phyloP scores from a whole-genome alignment of 108 stramenopile species.

The Nannochloropsis oceanica region DNA sequence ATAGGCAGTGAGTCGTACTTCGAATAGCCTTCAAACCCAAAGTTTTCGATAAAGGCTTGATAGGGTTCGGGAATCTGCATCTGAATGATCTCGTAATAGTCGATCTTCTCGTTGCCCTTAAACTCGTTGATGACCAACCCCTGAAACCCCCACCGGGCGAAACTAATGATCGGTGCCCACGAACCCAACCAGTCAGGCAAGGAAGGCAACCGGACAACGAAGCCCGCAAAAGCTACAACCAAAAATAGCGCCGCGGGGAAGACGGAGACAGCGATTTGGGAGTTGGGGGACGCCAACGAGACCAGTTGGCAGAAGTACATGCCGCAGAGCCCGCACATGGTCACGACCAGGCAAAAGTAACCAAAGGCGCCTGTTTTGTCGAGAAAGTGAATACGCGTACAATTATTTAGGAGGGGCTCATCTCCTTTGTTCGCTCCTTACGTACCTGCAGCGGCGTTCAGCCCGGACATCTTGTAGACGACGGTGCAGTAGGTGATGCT shows the following conservation, averaged over 20 bases:
- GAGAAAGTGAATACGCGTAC: not conserved
- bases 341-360: conserved; percentile 24
- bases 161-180: conserved; percentile 30
- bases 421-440: not conserved
- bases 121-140: conserved; percentile 32
- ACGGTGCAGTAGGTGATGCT: not conserved
- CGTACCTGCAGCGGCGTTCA: conserved; percentile 1
- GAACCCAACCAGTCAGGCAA: conserved; percentile 26
- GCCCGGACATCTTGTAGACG: conserved; percentile 20
- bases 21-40: not conserved
- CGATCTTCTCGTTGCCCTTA: not conserved
- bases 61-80: not conserved
- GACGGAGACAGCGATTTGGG: conserved; percentile 25
- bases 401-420: not conserved
- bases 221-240: conserved; percentile 33
- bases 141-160: conserved; percentile 33
- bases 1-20: not conserved
- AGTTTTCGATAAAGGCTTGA: not conserved
- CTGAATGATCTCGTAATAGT: not conserved
- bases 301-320: conserved; percentile 28
- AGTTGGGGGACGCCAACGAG: not conserved
- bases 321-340: conserved; percentile 16
- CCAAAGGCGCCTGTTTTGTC: conserved; percentile 4
- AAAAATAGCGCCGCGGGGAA: conserved; percentile 34
- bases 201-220: conserved; percentile 29